Conservation (phyloP, 2,329 filamentous ascomycete genomes). For the Fusarium sp. region DNA sequence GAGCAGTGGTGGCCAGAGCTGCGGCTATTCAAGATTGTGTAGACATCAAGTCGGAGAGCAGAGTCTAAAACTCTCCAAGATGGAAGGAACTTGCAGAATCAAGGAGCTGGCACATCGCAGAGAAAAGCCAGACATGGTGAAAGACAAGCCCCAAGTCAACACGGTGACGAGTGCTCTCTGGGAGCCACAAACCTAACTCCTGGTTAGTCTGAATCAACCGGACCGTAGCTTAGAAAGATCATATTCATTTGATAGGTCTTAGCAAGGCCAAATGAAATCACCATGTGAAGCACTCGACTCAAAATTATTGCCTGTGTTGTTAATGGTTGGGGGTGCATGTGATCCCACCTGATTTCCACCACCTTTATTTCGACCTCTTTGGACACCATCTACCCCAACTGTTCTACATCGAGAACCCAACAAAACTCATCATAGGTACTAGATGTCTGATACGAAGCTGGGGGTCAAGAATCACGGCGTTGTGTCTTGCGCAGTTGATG, state of each 20-base stretch:
- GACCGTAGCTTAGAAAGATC: not conserved
- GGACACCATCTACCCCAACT: no score
- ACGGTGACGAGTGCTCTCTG: not conserved
- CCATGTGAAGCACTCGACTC: not conserved
- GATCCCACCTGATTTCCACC: not conserved
- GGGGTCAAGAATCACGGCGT: not conserved
- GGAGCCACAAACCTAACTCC: not conserved
- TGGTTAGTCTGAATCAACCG: not conserved
- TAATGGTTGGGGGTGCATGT: not conserved
- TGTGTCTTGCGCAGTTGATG: not conserved
- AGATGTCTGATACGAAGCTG: not conserved
- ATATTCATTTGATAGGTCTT: not conserved
- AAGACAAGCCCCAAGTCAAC: not conserved
- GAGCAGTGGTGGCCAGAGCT: not conserved
- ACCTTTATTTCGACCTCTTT: not conserved
- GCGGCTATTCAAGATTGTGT: not conserved
- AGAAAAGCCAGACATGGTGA: not conserved
- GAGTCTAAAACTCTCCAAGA: not conserved
- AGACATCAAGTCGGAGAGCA: not conserved
- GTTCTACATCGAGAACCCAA: not conserved
- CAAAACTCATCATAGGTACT: not conserved
- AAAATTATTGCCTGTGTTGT: not conserved
- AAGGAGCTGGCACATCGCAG: no score
- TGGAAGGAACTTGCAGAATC: no score
- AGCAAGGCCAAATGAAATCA: not conserved